These are phyloP conservation scores for Monilinia fructicola DNA, from an alignment of 2,329 filamentous ascomycete species.

Conservation along the genomic window DNA sequence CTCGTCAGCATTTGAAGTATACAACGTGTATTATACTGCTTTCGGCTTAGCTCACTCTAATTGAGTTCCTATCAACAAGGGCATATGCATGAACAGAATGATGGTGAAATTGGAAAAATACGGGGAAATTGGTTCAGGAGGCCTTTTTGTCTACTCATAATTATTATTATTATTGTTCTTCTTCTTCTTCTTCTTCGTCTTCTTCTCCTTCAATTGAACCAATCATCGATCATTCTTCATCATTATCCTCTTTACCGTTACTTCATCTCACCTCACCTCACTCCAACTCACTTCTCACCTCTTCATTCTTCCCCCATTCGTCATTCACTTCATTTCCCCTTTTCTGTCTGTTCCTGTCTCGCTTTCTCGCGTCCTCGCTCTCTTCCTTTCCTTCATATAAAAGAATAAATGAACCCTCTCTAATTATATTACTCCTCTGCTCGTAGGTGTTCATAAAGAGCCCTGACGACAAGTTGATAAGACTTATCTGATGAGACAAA, in stretches of 20 bases:
- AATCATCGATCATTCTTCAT: not conserved
- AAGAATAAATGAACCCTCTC: too few relatives aligned
- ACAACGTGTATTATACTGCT: not conserved
- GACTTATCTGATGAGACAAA: too few relatives aligned
- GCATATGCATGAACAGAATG: not conserved
- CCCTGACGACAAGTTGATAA: too few relatives aligned
- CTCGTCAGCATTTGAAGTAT: not conserved
- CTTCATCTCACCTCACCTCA: not conserved
- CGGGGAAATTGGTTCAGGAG: slow-evolving; percentile 1
- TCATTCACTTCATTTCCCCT: not conserved
- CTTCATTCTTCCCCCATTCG: not conserved
- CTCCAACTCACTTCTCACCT: not conserved
- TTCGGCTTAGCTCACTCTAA: not conserved
- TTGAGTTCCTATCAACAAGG: not conserved
- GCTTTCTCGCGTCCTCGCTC: too few relatives aligned
- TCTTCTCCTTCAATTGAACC: not conserved
- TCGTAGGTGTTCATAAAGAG: not conserved
- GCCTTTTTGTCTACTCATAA: too few relatives aligned
- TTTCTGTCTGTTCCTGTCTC: too few relatives aligned
- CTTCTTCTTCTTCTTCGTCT: too few relatives aligned
- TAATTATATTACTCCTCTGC: not conserved
- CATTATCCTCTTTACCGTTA: not conserved
- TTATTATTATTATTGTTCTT: too few relatives aligned
- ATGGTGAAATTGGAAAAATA: not conserved
- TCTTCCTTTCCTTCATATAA: too few relatives aligned